phyloP scores from a whole-genome alignment of 352 stramenopile genomes.

The Pythium phragmitis region DNA sequence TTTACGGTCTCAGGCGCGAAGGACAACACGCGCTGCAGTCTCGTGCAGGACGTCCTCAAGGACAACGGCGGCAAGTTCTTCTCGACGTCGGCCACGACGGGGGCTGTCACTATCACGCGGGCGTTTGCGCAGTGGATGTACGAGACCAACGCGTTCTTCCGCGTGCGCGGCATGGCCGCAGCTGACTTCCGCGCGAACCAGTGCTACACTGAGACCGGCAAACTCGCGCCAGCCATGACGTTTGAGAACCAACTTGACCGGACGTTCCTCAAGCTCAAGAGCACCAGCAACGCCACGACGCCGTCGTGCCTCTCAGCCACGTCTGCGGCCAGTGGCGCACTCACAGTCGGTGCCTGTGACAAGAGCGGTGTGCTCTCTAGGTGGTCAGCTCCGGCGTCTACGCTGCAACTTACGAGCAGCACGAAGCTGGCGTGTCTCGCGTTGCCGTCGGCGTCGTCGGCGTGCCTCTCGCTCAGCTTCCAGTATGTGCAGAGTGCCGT shows the following conservation, averaged over 20 bases:
- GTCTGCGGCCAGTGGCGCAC: slow-evolving; percentile 8
- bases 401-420: slow-evolving; percentile 9
- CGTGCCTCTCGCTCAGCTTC: slow-evolving; percentile 29
- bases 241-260: slow-evolving; percentile 33
- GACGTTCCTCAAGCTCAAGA: slow-evolving; percentile 32
- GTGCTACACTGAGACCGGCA: slow-evolving; percentile 36
- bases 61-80: slow-evolving; percentile 29
- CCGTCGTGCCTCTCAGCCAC: slow-evolving; percentile 20
- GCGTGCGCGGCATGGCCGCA: slow-evolving; percentile 30
- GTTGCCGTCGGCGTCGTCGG: slow-evolving; percentile 9
- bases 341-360: slow-evolving; percentile 24
- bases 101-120: slow-evolving; percentile 24
- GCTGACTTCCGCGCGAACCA: slow-evolving; percentile 33
- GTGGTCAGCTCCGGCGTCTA: slow-evolving; percentile 16
- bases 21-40: slow-evolving; percentile 24
- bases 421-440: slow-evolving; percentile 21
- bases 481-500: slow-evolving; percentile 28
- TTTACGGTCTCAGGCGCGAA: slow-evolving; percentile 28
- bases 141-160: slow-evolving; percentile 32
- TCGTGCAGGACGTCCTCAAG: slow-evolving; percentile 21
- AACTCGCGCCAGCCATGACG: slow-evolving; percentile 20
- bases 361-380: slow-evolving; percentile 7
- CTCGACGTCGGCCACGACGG: slow-evolving; percentile 13
- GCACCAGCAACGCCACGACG: slow-evolving; percentile 3
- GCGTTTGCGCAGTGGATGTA: slow-evolving; percentile 34